These are phyloP conservation scores for Naematelia aurantialba DNA, from an alignment of 768 basidiomycete genomes.

Conservation along the genomic window DNA sequence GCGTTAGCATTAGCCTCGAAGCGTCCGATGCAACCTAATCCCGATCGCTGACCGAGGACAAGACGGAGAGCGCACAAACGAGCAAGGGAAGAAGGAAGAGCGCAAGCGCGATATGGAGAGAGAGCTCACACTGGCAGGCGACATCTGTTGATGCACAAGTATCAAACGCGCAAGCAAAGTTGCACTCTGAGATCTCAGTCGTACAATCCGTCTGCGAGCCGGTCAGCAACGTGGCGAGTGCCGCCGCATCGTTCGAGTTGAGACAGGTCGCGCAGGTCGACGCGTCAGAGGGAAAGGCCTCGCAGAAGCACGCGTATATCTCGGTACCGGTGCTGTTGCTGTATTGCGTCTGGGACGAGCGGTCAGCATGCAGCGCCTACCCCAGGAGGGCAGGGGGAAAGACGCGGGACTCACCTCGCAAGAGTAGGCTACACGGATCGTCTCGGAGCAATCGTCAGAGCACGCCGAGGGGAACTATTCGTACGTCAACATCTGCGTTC, in stretches of 20 bases:
- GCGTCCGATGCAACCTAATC: too few species aligned
- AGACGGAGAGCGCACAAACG: neutral
- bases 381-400: neutral
- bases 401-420: constrained; percentile 32
- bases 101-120: neutral
- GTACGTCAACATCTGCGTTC: neutral
- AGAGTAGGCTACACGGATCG: constrained; percentile 36
- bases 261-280: constrained; percentile 43
- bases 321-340: constrained; percentile 15
- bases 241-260: constrained; percentile 35
- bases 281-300: constrained; percentile 40
- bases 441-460: constrained; percentile 30
- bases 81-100: neutral
- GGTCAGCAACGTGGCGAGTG: constrained; percentile 28
- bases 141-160: constrained; percentile 41
- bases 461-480: constrained; percentile 44
- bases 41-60: too few species aligned
- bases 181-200: constrained; percentile 30
- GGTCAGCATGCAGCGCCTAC: too few species aligned
- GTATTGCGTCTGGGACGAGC: constrained; percentile 21
- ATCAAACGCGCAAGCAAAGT: constrained; percentile 44
- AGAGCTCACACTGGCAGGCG: constrained; percentile 45
- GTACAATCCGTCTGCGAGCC: constrained; percentile 32
- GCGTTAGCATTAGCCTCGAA: neutral
- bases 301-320: constrained; percentile 49